These are phyloP conservation scores for Elsinoe fawcettii DNA, from an alignment of 2,329 filamentous ascomycete genomes.

Conservation along the genomic window DNA sequence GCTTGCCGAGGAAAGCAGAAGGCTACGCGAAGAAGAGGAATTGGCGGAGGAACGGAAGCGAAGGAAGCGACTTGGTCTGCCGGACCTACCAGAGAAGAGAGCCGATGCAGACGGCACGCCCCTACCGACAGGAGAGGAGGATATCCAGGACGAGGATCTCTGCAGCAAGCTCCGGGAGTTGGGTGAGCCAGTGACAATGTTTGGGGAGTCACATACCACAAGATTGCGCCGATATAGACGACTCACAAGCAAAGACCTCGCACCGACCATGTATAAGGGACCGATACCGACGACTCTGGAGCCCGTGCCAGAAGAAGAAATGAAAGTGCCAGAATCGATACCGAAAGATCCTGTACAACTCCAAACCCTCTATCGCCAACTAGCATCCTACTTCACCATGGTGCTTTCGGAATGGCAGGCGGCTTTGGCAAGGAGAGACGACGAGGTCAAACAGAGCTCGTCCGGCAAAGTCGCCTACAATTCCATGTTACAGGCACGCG, in stretches of 20 bases:
- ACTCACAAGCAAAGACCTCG: slow-evolving; percentile 41
- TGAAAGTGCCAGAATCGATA: slow-evolving; percentile 66
- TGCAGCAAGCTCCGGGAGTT: slow-evolving; percentile 59
- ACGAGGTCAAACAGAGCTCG: slow-evolving; percentile 59
- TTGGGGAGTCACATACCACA: slow-evolving; percentile 69
- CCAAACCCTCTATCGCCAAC: slow-evolving; percentile 71
- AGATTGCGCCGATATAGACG: slow-evolving; percentile 64
- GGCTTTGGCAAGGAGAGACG: slow-evolving; percentile 57
- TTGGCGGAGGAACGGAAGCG: slow-evolving; percentile 63
- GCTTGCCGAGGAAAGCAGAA: slow-evolving; percentile 72
- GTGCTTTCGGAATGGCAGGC: slow-evolving; percentile 80
- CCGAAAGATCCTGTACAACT: slow-evolving; percentile 57
- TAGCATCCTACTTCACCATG: slow-evolving; percentile 94
- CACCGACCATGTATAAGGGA: slow-evolving; percentile 53
- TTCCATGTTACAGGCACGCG: slow-evolving; percentile 77
- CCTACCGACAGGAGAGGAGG: slow-evolving; percentile 39
- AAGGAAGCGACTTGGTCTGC: slow-evolving; percentile 70
- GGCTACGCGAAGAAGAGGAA: slow-evolving; percentile 62
- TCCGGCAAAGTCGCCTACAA: slow-evolving; percentile 74
- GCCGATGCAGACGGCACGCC: slow-evolving; percentile 32
- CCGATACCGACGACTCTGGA: slow-evolving; percentile 81
- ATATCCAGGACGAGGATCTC: slow-evolving; percentile 66
- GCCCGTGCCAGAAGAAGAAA: slow-evolving; percentile 74
- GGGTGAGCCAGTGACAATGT: slow-evolving; percentile 65
- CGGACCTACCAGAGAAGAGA: slow-evolving; percentile 56